phyloP scores from a whole-genome alignment of 164 flowering plant genomes.

The Cinnamomum chago region DNA sequence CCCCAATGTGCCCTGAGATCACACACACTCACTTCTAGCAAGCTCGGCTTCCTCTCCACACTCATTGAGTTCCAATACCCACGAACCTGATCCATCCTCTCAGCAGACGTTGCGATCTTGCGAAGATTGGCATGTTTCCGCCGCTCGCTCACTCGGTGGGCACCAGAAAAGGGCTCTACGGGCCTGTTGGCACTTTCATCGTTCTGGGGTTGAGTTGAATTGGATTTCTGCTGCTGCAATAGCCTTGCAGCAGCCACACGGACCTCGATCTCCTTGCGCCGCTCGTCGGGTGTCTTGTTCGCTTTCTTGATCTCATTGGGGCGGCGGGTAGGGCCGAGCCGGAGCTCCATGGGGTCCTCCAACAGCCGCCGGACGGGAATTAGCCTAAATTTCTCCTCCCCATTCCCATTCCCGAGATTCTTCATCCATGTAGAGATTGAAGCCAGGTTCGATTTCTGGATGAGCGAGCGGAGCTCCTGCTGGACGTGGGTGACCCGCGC shows the following conservation, averaged over 20 bases:
- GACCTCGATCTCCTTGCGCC: conserved; percentile 95
- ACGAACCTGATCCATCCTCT: conserved; percentile 62
- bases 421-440: conserved; percentile 92
- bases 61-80: conserved; percentile 74
- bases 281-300: conserved; percentile 84
- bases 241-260: conserved; percentile 94
- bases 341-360: conserved; percentile 90
- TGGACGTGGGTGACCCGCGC: conserved; percentile 63
- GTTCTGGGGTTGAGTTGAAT: conserved; percentile 29
- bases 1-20: conserved; percentile 55
- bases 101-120: conserved; percentile 50
- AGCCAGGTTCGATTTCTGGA: conserved; percentile 74
- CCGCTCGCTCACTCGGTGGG: conserved; percentile 48
- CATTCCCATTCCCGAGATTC: conserved; percentile 53
- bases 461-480: conserved; percentile 55
- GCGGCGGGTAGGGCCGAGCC: conserved; percentile 56
- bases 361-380: conserved; percentile 67
- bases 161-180: conserved; percentile 33
- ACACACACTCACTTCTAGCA: conserved; percentile 49
- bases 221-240: conserved; percentile 90
- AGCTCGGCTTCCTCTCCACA: conserved; percentile 48
- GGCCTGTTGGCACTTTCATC: conserved; percentile 31
- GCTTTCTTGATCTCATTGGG: conserved; percentile 97
- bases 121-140: conserved; percentile 43
- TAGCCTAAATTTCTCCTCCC: conserved; percentile 84